Evolutionary conservation across 768 basidiomycete genomes (phyloP).

Genomic region (Termitomyces sp.): DNA sequence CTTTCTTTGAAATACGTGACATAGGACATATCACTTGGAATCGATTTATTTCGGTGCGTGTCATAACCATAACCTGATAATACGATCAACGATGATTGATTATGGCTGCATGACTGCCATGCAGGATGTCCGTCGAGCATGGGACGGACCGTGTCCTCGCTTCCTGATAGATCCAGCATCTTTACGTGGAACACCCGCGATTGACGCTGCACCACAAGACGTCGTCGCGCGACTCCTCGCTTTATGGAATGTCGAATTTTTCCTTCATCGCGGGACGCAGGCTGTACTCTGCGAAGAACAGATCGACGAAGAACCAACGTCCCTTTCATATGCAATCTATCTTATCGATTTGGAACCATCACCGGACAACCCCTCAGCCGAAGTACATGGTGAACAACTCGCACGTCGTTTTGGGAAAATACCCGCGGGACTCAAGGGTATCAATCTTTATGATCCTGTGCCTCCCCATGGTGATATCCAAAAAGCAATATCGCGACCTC

Average conservation of each 20-base stretch:
- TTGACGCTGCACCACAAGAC: not conserved
- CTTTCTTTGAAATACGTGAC: not conserved
- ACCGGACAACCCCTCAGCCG: not conserved
- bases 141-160: not conserved
- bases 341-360: not conserved
- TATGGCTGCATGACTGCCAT: not conserved
- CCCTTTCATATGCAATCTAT: not conserved
- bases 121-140: not conserved
- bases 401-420: not conserved
- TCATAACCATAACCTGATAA: not conserved
- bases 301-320: not conserved
- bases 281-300: not conserved
- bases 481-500: not conserved
- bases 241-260: not conserved
- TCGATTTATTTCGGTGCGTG: not conserved
- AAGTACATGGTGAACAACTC: not conserved
- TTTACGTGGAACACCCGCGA: not conserved
- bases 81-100: not conserved
- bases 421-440: not conserved
- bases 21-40: not conserved
- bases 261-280: not conserved
- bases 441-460: not conserved
- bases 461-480: not conserved
- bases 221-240: not conserved
- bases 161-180: not conserved